Base-by-base conservation (phyloP, 306 rosid species). In the Cucurbita argyrosperma region DNA sequence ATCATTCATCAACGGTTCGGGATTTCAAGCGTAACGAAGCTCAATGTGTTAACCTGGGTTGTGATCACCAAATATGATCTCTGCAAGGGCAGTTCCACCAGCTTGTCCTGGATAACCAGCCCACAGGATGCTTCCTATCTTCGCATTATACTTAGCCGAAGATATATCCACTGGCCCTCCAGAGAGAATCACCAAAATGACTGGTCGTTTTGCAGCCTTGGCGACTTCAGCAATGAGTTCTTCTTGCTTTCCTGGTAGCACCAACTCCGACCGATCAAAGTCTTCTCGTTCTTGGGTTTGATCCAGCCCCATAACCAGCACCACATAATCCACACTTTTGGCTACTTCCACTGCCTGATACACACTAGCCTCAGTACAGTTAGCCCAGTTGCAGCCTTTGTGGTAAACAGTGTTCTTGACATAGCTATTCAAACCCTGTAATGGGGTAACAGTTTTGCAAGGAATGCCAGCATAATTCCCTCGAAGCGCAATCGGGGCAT, bases 21-120 rank as follows among this genome's bases (percentile, higher is more conserved):
- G 55, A 42, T 40, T 50, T 70, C 60, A 26, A 26, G 60, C 30
- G 7, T 70, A 78, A 57, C 53, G 56, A 35, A 72, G 52, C 12
- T 6, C 39, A 56, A 72, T 50, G 51, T 19, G 49, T 5, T 74
- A 56, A 91, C 97, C 97, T 82, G 97, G 97, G 52, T 94, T 94
- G 67, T 91, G 97, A 35, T 94, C 89, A 16, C 99, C 99, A 80
- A 94, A 94, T 77, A 94, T 85, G 63, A 94, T 81, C 62, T 89
- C 82, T 7, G 97, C 91, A 76, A 94, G 78, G 3, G 99, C 99
- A 68, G 74, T 71, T 63, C 94, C 96, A 61, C 99, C 99, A 50
- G 84, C 83, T 82, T 91, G 85, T 8, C 99, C 97, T 0, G 97
- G 97, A 85, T 94, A 94, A 79, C 99, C 99, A 64, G 96, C 99